Percentiles rank a stretch among this genome's conserved stretches.
Evolutionary conservation across 768 basidiomycete species (phyloP).

Genomic region (Kwoniella heveanensis): DNA sequence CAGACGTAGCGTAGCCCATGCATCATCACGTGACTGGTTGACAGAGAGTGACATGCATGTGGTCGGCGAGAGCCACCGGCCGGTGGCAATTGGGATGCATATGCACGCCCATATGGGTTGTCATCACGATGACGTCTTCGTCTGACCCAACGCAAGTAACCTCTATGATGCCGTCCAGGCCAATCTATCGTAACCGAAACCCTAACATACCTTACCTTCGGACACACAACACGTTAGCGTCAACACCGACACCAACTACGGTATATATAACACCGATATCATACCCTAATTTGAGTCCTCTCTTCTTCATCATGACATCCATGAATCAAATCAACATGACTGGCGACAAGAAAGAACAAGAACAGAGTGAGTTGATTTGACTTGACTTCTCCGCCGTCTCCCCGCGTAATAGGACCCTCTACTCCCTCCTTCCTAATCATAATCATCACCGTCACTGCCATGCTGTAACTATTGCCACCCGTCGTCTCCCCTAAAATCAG

Average conservation of each 20-base stretch:
- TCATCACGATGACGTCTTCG: constrained; percentile 1
- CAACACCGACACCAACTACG: constrained; percentile 7
- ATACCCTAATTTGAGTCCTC: background rate
- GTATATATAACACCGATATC: constrained; percentile 8
- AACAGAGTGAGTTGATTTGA: constrained; percentile 23
- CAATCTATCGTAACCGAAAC: too few species aligned
- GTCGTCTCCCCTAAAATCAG: too few species aligned
- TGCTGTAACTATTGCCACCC: background rate
- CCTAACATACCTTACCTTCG: background rate
- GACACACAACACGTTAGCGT: constrained; percentile 1
- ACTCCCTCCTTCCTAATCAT: too few species aligned
- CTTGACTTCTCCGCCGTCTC: background rate
- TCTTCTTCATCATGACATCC: constrained; percentile 16
- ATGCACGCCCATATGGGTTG: too few species aligned
- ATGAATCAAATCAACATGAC: constrained; percentile 28
- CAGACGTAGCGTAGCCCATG: too few species aligned
- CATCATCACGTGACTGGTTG: too few species aligned
- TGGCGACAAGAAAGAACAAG: constrained; percentile 23
- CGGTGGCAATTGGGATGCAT: too few species aligned
- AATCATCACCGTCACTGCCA: too few species aligned
- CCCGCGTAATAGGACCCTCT: too few species aligned
- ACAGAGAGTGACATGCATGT: too few species aligned
- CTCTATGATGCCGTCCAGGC: too few species aligned
- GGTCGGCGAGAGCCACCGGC: too few species aligned
- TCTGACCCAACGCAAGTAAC: background rate